These are phyloP conservation scores for Lolium perenne DNA, from an alignment of 176 grass and related monocot species.

Conservation along the genomic window DNA sequence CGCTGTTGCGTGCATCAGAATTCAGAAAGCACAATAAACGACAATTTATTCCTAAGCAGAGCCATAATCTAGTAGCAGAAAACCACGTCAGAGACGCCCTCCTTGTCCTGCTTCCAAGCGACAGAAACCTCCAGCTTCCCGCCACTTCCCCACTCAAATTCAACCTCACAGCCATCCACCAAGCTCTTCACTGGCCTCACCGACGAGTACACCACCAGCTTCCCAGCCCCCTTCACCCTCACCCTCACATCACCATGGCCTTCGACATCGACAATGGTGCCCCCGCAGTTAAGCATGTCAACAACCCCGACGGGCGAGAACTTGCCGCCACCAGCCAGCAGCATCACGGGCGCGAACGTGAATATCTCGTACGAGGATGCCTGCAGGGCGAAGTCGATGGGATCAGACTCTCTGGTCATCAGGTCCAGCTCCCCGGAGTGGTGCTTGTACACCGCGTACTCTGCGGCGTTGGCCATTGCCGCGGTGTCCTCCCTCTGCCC, in stretches of 20 bases:
- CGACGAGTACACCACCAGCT: slow-evolving; percentile 55
- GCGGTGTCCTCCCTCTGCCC: slow-evolving; percentile 20
- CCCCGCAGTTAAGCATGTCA: slow-evolving; percentile 67
- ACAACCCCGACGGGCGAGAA: slow-evolving; percentile 43
- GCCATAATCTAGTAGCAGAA: slow-evolving; percentile 6
- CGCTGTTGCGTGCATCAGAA: no score
- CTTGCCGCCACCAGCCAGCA: not conserved
- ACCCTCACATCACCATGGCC: slow-evolving; percentile 30
- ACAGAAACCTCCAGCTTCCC: slow-evolving; percentile 58
- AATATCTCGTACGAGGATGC: slow-evolving; percentile 70
- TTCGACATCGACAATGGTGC: slow-evolving; percentile 44
- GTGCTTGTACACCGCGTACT: slow-evolving; percentile 54
- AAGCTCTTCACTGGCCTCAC: slow-evolving; percentile 29
- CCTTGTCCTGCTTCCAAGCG: slow-evolving; percentile 48
- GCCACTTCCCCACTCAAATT: slow-evolving; percentile 47
- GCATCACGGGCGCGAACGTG: slow-evolving; percentile 44
- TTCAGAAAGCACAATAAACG: no score
- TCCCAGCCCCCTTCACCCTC: slow-evolving; percentile 59
- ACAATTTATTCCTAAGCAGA: no score
- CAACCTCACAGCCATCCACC: slow-evolving; percentile 48
- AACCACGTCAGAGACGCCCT: slow-evolving; percentile 24
- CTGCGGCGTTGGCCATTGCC: slow-evolving; percentile 14
- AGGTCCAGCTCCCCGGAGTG: slow-evolving; percentile 45
- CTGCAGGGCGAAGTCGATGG: slow-evolving; percentile 59
- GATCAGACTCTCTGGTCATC: slow-evolving; percentile 36